Evolutionary conservation across 2,329 filamentous ascomycete species (phyloP).

Genomic region (Calonectria multiphialidica): DNA sequence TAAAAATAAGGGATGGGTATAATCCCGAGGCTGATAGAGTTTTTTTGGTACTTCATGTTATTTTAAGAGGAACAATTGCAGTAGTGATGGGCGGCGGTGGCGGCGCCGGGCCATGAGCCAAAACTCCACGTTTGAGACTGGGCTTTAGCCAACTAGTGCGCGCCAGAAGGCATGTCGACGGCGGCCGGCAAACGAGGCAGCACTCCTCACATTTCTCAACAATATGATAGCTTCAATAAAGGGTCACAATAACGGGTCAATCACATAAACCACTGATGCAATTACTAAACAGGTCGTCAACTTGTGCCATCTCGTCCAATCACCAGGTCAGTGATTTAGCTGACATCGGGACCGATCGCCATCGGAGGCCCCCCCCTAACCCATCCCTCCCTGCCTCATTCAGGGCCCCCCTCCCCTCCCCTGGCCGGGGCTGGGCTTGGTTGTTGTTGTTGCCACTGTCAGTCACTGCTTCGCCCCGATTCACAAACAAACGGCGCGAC

Average conservation of each 20-base stretch:
- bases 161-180: neutral
- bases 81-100: neutral
- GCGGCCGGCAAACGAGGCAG: neutral
- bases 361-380: neutral
- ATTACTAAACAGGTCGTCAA: conserved; percentile 8
- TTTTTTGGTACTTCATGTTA: too few species aligned
- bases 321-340: neutral
- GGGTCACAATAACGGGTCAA: neutral
- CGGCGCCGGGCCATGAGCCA: neutral
- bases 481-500: neutral
- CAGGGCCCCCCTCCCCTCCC: neutral
- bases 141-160: too few species aligned
- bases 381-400: too few species aligned
- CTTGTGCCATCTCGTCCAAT: neutral
- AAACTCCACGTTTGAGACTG: too few species aligned
- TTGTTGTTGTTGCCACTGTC: neutral
- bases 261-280: neutral
- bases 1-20: neutral
- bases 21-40: neutral
- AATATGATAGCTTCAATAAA: neutral
- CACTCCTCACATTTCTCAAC: neutral
- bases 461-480: neutral
- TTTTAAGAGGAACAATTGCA: too few species aligned
- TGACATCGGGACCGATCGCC: neutral
- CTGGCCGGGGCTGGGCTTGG: neutral